Evolutionary conservation across 306 rosid genomes (phyloP).

Genomic region (Castanea mollissima): DNA sequence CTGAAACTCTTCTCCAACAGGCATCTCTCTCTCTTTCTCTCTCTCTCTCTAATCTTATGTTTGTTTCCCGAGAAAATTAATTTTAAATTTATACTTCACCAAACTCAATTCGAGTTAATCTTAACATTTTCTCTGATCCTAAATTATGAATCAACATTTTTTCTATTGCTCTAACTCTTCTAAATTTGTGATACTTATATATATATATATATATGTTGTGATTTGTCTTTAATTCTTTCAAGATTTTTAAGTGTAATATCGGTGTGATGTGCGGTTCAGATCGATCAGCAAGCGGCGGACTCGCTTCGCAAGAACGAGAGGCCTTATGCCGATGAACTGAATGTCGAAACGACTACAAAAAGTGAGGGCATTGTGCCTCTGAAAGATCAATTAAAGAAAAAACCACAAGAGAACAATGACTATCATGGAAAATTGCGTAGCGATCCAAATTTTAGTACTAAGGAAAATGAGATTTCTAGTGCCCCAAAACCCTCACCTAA

Average conservation of each 20-base stretch:
- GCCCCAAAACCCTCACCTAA: constrained; percentile 46
- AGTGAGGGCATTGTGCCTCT: constrained; percentile 54
- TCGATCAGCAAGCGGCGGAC: constrained; percentile 99
- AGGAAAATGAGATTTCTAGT: constrained; percentile 35
- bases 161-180: background rate
- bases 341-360: constrained; percentile 43
- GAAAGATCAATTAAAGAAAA: constrained; percentile 84
- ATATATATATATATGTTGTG: background rate
- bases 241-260: background rate
- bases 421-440: constrained; percentile 54
- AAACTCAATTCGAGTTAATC: background rate
- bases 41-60: background rate
- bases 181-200: background rate
- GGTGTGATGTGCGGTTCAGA: constrained; percentile 53
- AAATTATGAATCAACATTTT: background rate
- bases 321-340: constrained; percentile 41
- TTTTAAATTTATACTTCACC: too few relatives aligned
- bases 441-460: constrained; percentile 44
- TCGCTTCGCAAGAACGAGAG: constrained; percentile 79
- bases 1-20: constrained; percentile 93
- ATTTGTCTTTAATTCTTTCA: background rate
- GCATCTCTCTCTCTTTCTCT: constrained; percentile 31
- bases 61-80: constrained; percentile 5
- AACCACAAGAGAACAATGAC: constrained; percentile 42
- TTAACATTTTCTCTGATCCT: background rate